phyloP scores from a whole-genome alignment of 306 rosid species.

The Lotus japonicus region DNA sequence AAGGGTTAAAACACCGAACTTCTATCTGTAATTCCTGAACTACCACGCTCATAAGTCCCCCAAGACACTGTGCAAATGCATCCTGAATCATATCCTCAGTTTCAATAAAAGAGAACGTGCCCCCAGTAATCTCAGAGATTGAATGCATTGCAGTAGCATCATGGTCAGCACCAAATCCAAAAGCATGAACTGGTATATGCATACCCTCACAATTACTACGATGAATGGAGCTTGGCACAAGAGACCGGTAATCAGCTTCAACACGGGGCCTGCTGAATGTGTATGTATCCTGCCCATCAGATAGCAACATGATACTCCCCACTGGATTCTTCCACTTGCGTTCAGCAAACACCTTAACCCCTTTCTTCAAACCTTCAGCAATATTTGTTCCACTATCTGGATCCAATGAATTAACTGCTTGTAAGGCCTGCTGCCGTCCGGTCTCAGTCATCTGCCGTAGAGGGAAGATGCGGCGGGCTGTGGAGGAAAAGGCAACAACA shows the following conservation, averaged over 20 bases:
- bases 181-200: constrained; percentile 83
- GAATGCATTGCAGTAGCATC: constrained; percentile 79
- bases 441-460: constrained; percentile 71
- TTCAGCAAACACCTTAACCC: constrained; percentile 76
- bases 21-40: constrained; percentile 69
- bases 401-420: constrained; percentile 59
- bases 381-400: constrained; percentile 84
- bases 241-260: constrained; percentile 52
- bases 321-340: constrained; percentile 85
- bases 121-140: constrained; percentile 79
- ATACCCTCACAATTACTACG: constrained; percentile 38
- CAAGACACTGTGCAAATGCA: constrained; percentile 97
- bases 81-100: constrained; percentile 85
- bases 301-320: constrained; percentile 71
- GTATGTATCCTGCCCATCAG: constrained; percentile 92
- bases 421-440: constrained; percentile 75
- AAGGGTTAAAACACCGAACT: constrained; percentile 52
- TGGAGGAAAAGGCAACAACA: constrained; percentile 74
- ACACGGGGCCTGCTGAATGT: constrained; percentile 25
- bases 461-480: constrained; percentile 80
- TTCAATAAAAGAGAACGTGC: constrained; percentile 95
- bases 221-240: constrained; percentile 57
- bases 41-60: constrained; percentile 91
- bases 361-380: constrained; percentile 76
- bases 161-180: constrained; percentile 90